Base-by-base conservation (phyloP, 2,329 filamentous ascomycete genomes). In the Colletotrichum sp. region DNA sequence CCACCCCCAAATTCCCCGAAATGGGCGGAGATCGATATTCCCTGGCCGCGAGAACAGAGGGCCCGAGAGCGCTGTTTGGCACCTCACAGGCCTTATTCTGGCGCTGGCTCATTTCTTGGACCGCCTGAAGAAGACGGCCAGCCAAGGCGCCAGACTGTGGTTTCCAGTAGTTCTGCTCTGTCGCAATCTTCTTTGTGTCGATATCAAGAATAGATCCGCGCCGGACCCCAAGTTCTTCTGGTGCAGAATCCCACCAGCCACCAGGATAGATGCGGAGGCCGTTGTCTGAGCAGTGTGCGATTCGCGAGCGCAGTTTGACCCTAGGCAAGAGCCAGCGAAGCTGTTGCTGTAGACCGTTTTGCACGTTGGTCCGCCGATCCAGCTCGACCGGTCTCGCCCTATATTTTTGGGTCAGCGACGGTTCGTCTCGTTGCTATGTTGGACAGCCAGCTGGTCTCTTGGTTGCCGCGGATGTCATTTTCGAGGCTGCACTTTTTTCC, bases 11-110 rank as follows among this genome's bases (percentile, higher is more conserved):
- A 65, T 28, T 21, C 58, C 55, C 64, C 55, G 32, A 71, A 9
- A 36, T 32, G 36, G 69, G 52, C 60, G 60, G 67, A 52, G 43
- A 52, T 61, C 30, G 58, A 58, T 30, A 10, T 30, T 34, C 66
- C 66, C 60, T 34, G 71, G 24, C 26, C 15, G 26, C 65, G 32
- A 69, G 36, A 34, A 16, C 24, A 36, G 38, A 55, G 62, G 62
- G 58, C 71, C 84, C 85, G 64, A 86, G 79, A 1, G 83, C 84
- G 12, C 83, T 84, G 38, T 58, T 30, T 61, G 61, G 66, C 32
- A 70, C 71, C 43, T 21, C 43, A 52, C 43, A 52, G 43, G 26
- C 52, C 68, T 52, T 38, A 64, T 38, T 34, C 34, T 65, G 72
- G 56, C 43, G 28, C 73, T 52, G 43, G 26, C 32, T 38, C 43